Conservation (phyloP, 495 filamentous ascomycete genomes). For the Penicillium roqueforti region DNA sequence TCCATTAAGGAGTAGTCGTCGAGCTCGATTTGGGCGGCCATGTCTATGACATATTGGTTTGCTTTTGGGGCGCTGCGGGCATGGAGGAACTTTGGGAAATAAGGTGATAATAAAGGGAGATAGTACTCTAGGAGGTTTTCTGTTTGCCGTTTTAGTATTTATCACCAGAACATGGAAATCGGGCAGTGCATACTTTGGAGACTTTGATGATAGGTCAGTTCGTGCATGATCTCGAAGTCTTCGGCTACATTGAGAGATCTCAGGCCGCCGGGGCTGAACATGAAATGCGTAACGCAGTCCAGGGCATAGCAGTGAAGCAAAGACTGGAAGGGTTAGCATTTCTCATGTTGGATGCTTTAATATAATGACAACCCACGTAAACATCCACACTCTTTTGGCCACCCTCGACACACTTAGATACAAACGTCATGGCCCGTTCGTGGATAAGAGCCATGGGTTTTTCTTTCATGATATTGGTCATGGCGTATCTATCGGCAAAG, state of each 20-base stretch:
- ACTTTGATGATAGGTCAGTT: conserved; percentile 61
- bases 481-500: conserved; percentile 62
- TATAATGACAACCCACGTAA: conserved; percentile 42
- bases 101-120: conserved; percentile 22
- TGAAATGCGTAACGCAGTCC: conserved; percentile 60
- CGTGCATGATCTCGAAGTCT: conserved; percentile 59
- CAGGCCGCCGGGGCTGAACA: conserved; percentile 59
- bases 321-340: conserved; percentile 17
- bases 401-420: conserved; percentile 42
- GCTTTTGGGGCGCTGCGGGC: conserved; percentile 29
- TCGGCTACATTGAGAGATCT: conserved; percentile 47
- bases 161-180: conserved; percentile 3
- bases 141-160: conserved; percentile 32
- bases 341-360: not conserved
- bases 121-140: conserved; percentile 32
- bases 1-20: conserved; percentile 30
- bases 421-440: conserved; percentile 50
- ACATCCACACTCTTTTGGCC: conserved; percentile 47
- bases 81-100: conserved; percentile 25
- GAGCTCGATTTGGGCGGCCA: conserved; percentile 20
- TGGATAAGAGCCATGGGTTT: conserved; percentile 50
- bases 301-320: conserved; percentile 59
- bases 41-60: conserved; percentile 30
- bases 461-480: conserved; percentile 56
- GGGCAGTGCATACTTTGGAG: conserved; percentile 49